Evolutionary conservation across 2,329 filamentous ascomycete species (phyloP).

Genomic region (Exophiala mesophila): DNA sequence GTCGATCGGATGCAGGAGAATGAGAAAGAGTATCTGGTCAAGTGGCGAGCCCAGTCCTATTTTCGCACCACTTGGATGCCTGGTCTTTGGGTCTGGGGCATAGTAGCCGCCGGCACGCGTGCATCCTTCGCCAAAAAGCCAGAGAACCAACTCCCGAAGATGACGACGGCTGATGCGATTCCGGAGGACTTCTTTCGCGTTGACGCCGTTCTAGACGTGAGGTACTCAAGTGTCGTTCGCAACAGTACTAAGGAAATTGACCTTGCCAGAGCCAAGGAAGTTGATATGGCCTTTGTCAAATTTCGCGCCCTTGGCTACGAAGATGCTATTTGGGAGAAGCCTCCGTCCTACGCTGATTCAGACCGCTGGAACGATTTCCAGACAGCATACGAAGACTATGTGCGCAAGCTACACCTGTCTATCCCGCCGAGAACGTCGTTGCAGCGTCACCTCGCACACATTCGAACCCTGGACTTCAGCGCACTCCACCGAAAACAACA

Average conservation of each 20-base stretch:
- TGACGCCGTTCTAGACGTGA: conserved; percentile 83
- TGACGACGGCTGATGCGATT: conserved; percentile 71
- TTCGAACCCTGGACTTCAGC: conserved; percentile 62
- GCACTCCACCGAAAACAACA: conserved; percentile 65
- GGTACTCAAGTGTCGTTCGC: conserved; percentile 56
- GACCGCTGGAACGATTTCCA: conserved; percentile 75
- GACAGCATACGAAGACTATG: conserved; percentile 78
- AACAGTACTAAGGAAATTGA: conserved; percentile 64
- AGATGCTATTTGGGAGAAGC: conserved; percentile 82
- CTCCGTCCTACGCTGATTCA: conserved; percentile 61
- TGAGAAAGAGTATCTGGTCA: conserved; percentile 86
- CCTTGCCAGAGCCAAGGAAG: conserved; percentile 63
- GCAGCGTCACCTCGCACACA: conserved; percentile 62
- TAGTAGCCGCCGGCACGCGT: conserved; percentile 60
- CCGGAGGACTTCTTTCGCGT: conserved; percentile 79
- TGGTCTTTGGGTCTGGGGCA: conserved; percentile 81
- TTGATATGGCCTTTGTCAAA: conserved; percentile 75
- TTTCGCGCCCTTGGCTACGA: conserved; percentile 90
- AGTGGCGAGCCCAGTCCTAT: conserved; percentile 79
- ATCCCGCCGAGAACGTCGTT: conserved; percentile 52
- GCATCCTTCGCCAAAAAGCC: conserved; percentile 70
- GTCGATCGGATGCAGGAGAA: conserved; percentile 62
- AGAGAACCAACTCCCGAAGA: conserved; percentile 58
- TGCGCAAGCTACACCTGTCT: conserved; percentile 71
- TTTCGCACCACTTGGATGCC: conserved; percentile 81